These are phyloP conservation scores for Euphorbia celastroides DNA, from an alignment of 441 rosid species.

Conservation along the genomic window DNA sequence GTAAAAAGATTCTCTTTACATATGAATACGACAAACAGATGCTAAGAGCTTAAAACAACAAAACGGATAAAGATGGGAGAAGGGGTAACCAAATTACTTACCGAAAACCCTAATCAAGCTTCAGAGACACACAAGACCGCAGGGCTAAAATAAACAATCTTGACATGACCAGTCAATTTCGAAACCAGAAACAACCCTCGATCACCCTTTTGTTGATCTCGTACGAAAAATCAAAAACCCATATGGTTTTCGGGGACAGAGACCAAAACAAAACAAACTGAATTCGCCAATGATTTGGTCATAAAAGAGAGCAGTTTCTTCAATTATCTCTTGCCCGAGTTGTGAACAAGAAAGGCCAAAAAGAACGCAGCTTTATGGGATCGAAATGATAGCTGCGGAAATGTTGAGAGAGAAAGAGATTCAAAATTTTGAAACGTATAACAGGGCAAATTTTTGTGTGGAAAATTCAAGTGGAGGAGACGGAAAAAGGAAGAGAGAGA, in stretches of 20 bases:
- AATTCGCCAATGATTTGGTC: conserved; percentile 8
- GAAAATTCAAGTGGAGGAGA: conserved; percentile 17
- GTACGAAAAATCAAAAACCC: conserved; percentile 8
- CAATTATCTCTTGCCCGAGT: neutral
- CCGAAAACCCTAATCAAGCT: conserved; percentile 27
- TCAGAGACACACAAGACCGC: conserved; percentile 4
- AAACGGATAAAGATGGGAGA: neutral
- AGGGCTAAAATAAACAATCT: conserved; percentile 11
- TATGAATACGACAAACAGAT: neutral
- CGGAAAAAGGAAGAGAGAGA: conserved; percentile 18
- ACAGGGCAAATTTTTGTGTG: conserved; percentile 27
- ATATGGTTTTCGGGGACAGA: conserved; percentile 18
- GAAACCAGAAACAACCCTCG: conserved; percentile 17
- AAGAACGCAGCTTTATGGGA: conserved; percentile 5
- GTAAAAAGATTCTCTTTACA: neutral
- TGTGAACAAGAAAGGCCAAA: conserved; percentile 13
- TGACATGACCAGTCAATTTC: conserved; percentile 17
- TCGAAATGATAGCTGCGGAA: conserved; percentile 3
- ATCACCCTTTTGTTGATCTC: conserved; percentile 16
- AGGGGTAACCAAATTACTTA: conserved; percentile 1
- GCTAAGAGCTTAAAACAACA: neutral
- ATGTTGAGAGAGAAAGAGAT: conserved; percentile 14
- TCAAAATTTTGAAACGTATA: conserved; percentile 17
- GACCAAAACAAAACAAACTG: conserved; percentile 24
- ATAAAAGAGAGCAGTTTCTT: conserved; percentile 14